These are phyloP conservation scores for Tetrahymena thermophila DNA, from an alignment of 73 alveolate species.

Conservation along the genomic window DNA sequence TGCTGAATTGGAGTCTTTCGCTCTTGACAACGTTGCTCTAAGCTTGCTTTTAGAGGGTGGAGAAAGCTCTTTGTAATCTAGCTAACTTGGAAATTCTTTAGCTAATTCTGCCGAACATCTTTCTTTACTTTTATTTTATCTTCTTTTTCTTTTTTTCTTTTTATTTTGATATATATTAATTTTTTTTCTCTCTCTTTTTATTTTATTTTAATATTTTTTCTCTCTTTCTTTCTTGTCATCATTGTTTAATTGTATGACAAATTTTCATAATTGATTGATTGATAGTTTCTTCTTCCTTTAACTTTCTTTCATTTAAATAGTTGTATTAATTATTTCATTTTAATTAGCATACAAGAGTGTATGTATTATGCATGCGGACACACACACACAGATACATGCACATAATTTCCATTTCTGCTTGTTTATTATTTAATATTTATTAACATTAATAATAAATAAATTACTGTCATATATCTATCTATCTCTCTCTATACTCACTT, in stretches of 20 bases:
- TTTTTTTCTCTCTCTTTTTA: not conserved
- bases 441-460: no score
- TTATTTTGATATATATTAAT: not conserved
- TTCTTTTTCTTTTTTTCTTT: not conserved
- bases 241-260: not conserved
- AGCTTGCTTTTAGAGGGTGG: not conserved
- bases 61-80: not conserved
- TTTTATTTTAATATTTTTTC: not conserved
- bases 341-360: no score
- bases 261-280: not conserved
- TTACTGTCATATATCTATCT: not conserved
- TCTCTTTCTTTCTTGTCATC: not conserved
- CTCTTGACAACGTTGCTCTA: conserved; percentile 2
- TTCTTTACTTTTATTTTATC: not conserved
- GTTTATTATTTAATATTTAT: not conserved
- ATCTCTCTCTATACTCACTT: no score
- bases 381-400: no score
- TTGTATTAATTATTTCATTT: not conserved
- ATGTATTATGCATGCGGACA: no score
- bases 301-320: not conserved
- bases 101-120: conserved; percentile 1
- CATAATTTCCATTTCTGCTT: not conserved
- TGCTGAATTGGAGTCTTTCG: conserved; percentile 54
- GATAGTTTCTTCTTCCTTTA: not conserved
- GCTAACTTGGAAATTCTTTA: not conserved